These are phyloP conservation scores for Fraxinus anomala DNA, from an alignment of 257 asterid genomes.

Conservation along the genomic window DNA sequence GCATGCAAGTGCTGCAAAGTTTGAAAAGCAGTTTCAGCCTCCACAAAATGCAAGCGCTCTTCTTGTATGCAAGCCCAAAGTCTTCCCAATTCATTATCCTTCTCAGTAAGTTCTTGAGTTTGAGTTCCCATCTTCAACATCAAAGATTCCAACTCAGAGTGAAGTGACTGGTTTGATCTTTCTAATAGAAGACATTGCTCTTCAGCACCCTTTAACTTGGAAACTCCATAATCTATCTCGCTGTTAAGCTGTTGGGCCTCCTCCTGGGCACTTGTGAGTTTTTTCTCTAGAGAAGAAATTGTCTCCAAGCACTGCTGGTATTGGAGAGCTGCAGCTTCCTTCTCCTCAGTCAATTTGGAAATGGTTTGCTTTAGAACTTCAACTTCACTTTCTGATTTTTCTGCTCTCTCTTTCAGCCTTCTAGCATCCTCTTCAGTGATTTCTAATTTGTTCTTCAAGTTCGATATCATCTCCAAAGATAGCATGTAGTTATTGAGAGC, in stretches of 20 bases:
- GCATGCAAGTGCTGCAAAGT: constrained; percentile 92
- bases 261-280: constrained; percentile 58
- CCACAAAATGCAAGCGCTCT: constrained; percentile 85
- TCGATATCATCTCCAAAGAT: constrained; percentile 70
- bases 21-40: constrained; percentile 96
- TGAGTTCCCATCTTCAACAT: constrained; percentile 71
- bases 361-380: constrained; percentile 61
- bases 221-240: constrained; percentile 62
- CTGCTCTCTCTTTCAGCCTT: constrained; percentile 66
- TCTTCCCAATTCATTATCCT: constrained; percentile 79
- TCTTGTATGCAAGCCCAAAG: constrained; percentile 91
- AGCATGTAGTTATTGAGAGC: constrained; percentile 75
- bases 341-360: constrained; percentile 63
- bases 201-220: constrained; percentile 75
- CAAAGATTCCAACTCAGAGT: constrained; percentile 75
- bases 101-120: constrained; percentile 84
- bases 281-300: constrained; percentile 59
- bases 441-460: constrained; percentile 68
- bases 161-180: constrained; percentile 78
- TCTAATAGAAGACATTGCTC: constrained; percentile 69
- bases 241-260: constrained; percentile 62
- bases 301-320: constrained; percentile 65
- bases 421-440: constrained; percentile 64
- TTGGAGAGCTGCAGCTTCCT: constrained; percentile 61
- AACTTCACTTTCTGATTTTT: constrained; percentile 73